Base-by-base conservation (phyloP, 2,329 filamentous ascomycete genomes). In the Talaromyces sp. region DNA sequence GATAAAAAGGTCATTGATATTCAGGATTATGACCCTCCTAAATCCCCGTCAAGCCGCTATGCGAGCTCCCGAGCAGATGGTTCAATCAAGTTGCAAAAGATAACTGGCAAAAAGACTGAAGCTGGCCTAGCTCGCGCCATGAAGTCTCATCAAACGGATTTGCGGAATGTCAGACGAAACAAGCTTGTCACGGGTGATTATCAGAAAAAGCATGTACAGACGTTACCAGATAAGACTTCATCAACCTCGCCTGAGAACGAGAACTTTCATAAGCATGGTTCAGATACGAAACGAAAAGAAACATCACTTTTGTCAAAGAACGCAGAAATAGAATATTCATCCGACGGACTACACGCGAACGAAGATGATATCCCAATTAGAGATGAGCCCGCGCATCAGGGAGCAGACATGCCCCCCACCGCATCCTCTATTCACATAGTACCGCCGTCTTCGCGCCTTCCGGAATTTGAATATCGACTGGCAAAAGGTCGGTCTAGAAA, bases 401-500 rank as follows among this genome's bases (percentile, higher is more conserved):
- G 22, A 50, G 10, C 15, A 66, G 68, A 49, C 22, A n/a, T 43
- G 22, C 59, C 52, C 1, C 39, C 60, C 45, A 62, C 60, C 63
- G 27, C 68, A 10, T 68, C 65, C 10, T 78, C 74, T 4, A 66
- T 76, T 58, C 70, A 69, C 62, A 69, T 75, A 17, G 66, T 76
- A 17, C 72, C 75, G 58, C 77, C 78, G 9, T 76, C 77, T 7
- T 78, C 77, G 25, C 74, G 77, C 45, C 68, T 78, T 56, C 73
- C 77, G 2, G 75, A 74, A 52, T 80, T 80, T 64, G 73, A 79
- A 69, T 80, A 77, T 66, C 74, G 75, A 39, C 69, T 72, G 17
- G 65, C 62, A 70, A 69, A 43, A 39, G 60, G 19, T 47, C 62
- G 33, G 22, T 57, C 50, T 41, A 33, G 25, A 35, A 25, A 62